phyloP scores from a whole-genome alignment of 345 rosid genomes.

The Barbarea vulgaris region DNA sequence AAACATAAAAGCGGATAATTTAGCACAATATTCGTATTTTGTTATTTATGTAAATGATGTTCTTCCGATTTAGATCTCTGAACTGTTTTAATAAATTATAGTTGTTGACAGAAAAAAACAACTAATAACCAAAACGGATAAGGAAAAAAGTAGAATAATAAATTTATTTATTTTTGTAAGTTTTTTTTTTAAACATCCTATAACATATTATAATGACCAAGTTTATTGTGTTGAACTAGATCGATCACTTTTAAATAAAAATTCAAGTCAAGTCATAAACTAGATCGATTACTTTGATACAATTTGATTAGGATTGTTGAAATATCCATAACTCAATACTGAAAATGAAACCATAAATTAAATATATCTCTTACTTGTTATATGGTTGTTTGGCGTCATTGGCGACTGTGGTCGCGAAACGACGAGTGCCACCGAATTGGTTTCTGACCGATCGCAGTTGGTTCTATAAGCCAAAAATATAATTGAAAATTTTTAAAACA shows the following conservation, averaged over 20 bases:
- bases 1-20: too few relatives aligned
- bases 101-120: background rate
- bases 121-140: background rate
- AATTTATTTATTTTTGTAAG: background rate
- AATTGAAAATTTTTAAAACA: background rate
- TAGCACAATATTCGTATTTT: too few relatives aligned
- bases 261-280: background rate
- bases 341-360: background rate
- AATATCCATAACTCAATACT: background rate
- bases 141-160: background rate
- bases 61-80: too few relatives aligned
- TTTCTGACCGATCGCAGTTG: slow-evolving; percentile 25
- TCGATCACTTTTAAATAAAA: background rate
- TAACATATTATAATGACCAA: background rate
- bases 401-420: slow-evolving; percentile 32
- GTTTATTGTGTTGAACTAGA: background rate
- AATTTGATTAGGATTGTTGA: background rate
- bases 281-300: background rate
- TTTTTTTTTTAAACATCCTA: background rate
- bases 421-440: slow-evolving; percentile 13
- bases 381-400: slow-evolving; percentile 26
- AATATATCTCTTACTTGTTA: slow-evolving; percentile 34
- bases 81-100: too few relatives aligned
- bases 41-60: too few relatives aligned
- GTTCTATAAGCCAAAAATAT: slow-evolving; percentile 1